A percentile compares a stretch with the other conserved stretches of the same genome.
phyloP scores from a whole-genome alignment of 495 filamentous ascomycete species.

The Xylaria nigripes region DNA sequence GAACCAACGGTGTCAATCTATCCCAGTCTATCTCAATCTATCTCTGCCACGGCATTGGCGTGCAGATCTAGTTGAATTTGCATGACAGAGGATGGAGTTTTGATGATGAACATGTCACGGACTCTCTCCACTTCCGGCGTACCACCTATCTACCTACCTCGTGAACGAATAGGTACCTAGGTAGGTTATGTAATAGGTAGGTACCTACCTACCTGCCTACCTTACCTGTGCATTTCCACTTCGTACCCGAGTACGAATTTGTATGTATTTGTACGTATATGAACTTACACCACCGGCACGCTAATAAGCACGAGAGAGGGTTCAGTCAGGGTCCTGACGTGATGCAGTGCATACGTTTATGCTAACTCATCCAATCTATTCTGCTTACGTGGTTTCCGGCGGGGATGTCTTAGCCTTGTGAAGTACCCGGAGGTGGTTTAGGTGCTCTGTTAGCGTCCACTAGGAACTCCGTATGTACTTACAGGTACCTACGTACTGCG shows the following conservation, averaged over 20 bases:
- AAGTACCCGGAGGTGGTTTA: too few species aligned
- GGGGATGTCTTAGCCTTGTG: not conserved
- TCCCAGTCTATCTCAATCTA: too few species aligned
- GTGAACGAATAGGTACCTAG: too few species aligned
- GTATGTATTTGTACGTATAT: not conserved
- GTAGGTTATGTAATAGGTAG: too few species aligned
- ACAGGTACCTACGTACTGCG: too few species aligned
- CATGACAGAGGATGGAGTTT: not conserved
- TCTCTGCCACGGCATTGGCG: not conserved
- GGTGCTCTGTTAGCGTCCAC: too few species aligned
- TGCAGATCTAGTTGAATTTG: not conserved
- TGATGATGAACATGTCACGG: not conserved
- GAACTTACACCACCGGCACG: not conserved
- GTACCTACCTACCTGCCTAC: too few species aligned
- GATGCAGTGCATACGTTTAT: not conserved
- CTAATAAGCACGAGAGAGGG: too few species aligned
- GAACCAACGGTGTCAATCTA: not conserved
- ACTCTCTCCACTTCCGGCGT: not conserved
- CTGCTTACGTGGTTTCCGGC: conserved; percentile 10
- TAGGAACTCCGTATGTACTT: too few species aligned
- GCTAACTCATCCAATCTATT: conserved; percentile 6
- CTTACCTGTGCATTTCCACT: too few species aligned
- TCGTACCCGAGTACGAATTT: conserved; percentile 6
- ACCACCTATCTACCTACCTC: too few species aligned
- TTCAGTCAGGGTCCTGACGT: not conserved